These are phyloP conservation scores for Naganishia kalamii DNA, from an alignment of 768 basidiomycete species.

Conservation along the genomic window DNA sequence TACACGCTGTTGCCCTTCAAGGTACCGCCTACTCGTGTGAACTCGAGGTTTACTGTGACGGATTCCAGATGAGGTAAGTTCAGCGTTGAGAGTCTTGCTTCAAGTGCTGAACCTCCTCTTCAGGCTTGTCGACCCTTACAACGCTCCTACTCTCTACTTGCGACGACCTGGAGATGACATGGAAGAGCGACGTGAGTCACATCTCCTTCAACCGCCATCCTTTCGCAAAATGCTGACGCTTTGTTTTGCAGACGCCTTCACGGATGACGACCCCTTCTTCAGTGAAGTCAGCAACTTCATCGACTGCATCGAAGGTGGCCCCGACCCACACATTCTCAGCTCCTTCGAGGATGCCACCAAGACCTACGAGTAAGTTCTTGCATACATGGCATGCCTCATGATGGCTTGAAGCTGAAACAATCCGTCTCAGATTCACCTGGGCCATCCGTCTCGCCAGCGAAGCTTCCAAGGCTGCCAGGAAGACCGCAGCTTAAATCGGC, in stretches of 20 bases:
- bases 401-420: not conserved
- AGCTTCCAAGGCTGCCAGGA: conserved; percentile 21
- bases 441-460: conserved; percentile 61
- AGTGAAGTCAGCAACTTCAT: conserved; percentile 85
- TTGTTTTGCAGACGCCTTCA: conserved; percentile 25
- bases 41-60: conserved; percentile 88
- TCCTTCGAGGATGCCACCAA: conserved; percentile 78
- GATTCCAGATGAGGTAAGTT: conserved; percentile 55
- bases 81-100: conserved; percentile 13
- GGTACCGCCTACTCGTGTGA: conserved; percentile 91
- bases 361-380: conserved; percentile 61
- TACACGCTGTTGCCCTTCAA: conserved; percentile 83
- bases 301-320: conserved; percentile 77
- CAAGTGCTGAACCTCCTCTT: conserved; percentile 16
- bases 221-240: not conserved
- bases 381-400: not conserved
- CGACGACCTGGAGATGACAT: conserved; percentile 52
- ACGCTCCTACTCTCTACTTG: conserved; percentile 77
- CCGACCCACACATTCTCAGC: conserved; percentile 73
- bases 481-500: not conserved
- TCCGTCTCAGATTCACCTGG: conserved; percentile 62
- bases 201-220: not conserved
- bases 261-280: conserved; percentile 53
- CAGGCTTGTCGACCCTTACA: conserved; percentile 69
- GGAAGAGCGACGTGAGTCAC: conserved; percentile 42